These are phyloP conservation scores for Vaccinium macrocarpon DNA, from an alignment of 148 eudicot genomes.

Conservation along the genomic window DNA sequence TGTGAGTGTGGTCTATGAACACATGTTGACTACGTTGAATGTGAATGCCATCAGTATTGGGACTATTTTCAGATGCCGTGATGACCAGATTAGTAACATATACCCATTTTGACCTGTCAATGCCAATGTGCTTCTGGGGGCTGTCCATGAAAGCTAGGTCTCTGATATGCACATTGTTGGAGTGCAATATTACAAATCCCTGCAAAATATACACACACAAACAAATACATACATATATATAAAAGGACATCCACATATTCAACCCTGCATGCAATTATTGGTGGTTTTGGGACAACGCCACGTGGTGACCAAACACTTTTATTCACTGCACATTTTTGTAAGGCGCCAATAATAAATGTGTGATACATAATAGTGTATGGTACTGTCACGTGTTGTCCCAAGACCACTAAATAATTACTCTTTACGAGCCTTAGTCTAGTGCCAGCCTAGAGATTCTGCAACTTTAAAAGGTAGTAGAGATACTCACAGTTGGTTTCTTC, in stretches of 20 bases:
- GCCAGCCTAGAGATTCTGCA: not conserved
- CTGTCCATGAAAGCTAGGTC: conserved; percentile 17
- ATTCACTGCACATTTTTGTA: too few species aligned
- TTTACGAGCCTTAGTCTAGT: too few species aligned
- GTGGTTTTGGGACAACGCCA: too few species aligned
- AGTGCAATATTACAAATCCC: conserved; percentile 10
- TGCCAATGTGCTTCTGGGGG: conserved; percentile 19
- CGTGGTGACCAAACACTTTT: too few species aligned
- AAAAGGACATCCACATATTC: too few species aligned
- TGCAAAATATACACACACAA: not conserved
- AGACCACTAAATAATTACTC: too few species aligned
- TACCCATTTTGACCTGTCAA: conserved; percentile 16
- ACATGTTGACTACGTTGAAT: conserved; percentile 7
- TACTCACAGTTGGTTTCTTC: conserved; percentile 11
- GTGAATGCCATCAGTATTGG: conserved; percentile 24
- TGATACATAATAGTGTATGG: too few species aligned
- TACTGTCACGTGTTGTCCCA: too few species aligned
- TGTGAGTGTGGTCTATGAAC: conserved; percentile 6
- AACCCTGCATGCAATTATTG: too few species aligned
- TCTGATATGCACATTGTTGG: conserved; percentile 10
- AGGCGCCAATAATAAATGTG: too few species aligned
- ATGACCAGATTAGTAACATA: conserved; percentile 8
- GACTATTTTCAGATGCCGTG: conserved; percentile 12
- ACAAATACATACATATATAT: too few species aligned
- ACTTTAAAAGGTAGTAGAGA: not conserved